phyloP scores from a whole-genome alignment of 2,329 filamentous ascomycete species.

The Cadophora malorum region DNA sequence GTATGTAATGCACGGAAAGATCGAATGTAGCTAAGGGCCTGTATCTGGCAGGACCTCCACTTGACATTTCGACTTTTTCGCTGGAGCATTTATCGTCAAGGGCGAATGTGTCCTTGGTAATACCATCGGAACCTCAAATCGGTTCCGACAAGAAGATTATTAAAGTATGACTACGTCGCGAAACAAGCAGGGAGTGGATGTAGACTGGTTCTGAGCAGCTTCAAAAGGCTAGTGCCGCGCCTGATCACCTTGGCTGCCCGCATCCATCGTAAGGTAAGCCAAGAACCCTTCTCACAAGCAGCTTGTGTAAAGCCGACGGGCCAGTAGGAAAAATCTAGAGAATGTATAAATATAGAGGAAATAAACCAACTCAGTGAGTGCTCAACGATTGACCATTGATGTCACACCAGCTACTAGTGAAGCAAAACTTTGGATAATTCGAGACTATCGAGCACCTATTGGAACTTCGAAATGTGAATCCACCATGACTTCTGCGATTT shows the following conservation, averaged over 20 bases:
- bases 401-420: background rate
- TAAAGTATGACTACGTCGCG: background rate
- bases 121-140: background rate
- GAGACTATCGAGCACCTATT: background rate
- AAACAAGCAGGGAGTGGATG: background rate
- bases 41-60: background rate
- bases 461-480: background rate
- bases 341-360: background rate
- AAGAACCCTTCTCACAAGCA: no score
- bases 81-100: background rate
- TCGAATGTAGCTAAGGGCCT: background rate
- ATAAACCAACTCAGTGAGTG: background rate
- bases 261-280: background rate
- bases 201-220: background rate
- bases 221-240: background rate
- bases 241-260: background rate
- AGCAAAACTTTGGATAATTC: background rate
- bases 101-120: background rate
- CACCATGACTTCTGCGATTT: background rate
- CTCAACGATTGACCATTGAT: background rate
- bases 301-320: no score
- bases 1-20: background rate
- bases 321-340: no score
- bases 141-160: background rate
- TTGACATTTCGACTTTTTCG: background rate